These are phyloP conservation scores for Jaltomata sinuosa DNA, from an alignment of 257 asterid genomes.

Conservation along the genomic window DNA sequence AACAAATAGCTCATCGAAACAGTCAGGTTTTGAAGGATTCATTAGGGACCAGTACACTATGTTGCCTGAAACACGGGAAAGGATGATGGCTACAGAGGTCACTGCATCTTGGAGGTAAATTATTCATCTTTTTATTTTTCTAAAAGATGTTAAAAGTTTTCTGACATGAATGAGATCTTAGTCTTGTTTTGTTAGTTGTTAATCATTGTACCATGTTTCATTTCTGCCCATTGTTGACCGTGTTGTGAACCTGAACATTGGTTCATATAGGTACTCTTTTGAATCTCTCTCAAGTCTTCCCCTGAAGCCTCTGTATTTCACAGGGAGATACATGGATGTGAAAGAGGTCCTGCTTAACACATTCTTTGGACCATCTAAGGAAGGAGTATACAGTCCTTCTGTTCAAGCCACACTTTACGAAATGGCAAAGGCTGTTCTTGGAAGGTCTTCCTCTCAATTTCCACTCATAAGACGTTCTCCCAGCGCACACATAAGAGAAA, in stretches of 20 bases:
- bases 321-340: conserved; percentile 53
- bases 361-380: conserved; percentile 70
- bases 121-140: neutral
- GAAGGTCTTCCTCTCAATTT: conserved; percentile 36
- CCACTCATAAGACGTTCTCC: neutral
- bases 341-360: conserved; percentile 53
- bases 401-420: conserved; percentile 83
- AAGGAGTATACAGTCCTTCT: conserved; percentile 91
- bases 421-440: conserved; percentile 79
- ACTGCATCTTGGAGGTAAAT: conserved; percentile 82
- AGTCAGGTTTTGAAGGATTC: conserved; percentile 99
- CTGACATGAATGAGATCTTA: neutral
- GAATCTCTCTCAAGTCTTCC: conserved; percentile 60
- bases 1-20: conserved; percentile 7
- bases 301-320: conserved; percentile 40
- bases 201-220: neutral
- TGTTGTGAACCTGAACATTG: neutral
- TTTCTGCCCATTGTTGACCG: neutral
- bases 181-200: neutral
- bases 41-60: conserved; percentile 76
- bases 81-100: conserved; percentile 93
- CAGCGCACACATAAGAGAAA: neutral
- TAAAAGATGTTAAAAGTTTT: neutral
- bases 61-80: conserved; percentile 88
- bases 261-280: conserved; percentile 54